Evolutionary conservation across 108 stramenopile genomes (phyloP).

Genomic region (Cyclotella atomus): DNA sequence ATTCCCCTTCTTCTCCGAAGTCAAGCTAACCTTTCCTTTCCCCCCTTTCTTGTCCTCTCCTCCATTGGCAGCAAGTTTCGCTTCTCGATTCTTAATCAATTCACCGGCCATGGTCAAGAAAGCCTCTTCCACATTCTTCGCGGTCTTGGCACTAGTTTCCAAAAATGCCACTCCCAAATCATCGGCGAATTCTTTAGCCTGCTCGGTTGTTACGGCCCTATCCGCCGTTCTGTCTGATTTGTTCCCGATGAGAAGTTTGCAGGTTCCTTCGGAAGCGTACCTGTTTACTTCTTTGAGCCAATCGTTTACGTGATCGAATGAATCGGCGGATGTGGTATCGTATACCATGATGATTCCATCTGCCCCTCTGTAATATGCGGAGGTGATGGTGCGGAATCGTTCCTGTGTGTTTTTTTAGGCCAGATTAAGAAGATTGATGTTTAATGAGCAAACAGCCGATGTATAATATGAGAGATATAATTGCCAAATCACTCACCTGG

Average conservation of each 20-base stretch:
- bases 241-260: conserved; percentile 97
- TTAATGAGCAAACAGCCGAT: neutral
- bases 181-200: conserved; percentile 95
- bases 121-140: conserved; percentile 97
- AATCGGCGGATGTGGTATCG: conserved; percentile 94
- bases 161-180: conserved; percentile 97
- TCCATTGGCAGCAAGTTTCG: conserved; percentile 52
- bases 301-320: conserved; percentile 97
- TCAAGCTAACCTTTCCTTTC: conserved; percentile 55
- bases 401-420: conserved; percentile 58
- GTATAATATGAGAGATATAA: neutral
- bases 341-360: conserved; percentile 98
- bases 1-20: conserved; percentile 54
- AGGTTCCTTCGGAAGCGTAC: conserved; percentile 95
- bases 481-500: conserved; percentile 58
- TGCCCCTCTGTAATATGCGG: conserved; percentile 96
- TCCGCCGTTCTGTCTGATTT: conserved; percentile 92
- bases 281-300: conserved; percentile 99
- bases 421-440: neutral
- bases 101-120: conserved; percentile 98
- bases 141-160: conserved; percentile 95
- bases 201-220: conserved; percentile 87
- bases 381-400: conserved; percentile 97
- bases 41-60: conserved; percentile 49
- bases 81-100: conserved; percentile 88